Conservation (phyloP, 768 basidiomycete genomes). For the Crepidotus variabilis region DNA sequence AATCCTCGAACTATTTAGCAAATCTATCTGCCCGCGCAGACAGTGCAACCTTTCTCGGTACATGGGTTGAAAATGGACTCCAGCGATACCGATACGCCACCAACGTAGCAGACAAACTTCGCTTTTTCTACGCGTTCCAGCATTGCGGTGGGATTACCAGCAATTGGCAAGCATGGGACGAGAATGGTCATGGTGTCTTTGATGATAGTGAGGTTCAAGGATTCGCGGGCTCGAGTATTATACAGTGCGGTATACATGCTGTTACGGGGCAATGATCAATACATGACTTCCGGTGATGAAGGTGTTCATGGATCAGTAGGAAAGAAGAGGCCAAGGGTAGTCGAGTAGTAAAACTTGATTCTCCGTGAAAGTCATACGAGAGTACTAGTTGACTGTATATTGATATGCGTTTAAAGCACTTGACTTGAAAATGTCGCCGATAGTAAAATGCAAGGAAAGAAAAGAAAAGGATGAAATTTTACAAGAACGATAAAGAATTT, state of each 20-base stretch:
- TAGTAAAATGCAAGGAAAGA: no score
- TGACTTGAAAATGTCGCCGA: no score
- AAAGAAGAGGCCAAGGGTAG: no score
- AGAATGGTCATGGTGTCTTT: slow-evolving; percentile 4
- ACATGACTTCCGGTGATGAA: no score
- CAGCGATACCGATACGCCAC: slow-evolving; percentile 5
- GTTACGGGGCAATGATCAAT: slow-evolving; percentile 4
- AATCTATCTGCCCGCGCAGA: background rate
- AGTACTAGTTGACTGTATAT: no score
- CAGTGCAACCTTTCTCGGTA: slow-evolving; percentile 1
- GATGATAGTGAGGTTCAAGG: slow-evolving; percentile 3
- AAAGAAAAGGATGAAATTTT: no score
- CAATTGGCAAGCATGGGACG: slow-evolving; percentile 5
- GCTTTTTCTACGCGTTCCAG: slow-evolving; percentile 5
- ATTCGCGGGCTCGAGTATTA: background rate
- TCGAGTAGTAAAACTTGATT: no score
- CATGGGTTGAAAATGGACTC: background rate
- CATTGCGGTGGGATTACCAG: background rate
- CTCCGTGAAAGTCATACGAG: no score
- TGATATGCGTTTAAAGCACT: no score
- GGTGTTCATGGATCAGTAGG: no score
- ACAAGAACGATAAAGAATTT: no score
- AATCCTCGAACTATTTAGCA: no score
- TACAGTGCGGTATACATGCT: background rate
- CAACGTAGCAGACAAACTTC: background rate